Percentiles rank a stretch among this genome's conserved stretches.
Conservation (phyloP, 2,329 filamentous ascomycete species). For the Arthrinium puccinioides region DNA sequence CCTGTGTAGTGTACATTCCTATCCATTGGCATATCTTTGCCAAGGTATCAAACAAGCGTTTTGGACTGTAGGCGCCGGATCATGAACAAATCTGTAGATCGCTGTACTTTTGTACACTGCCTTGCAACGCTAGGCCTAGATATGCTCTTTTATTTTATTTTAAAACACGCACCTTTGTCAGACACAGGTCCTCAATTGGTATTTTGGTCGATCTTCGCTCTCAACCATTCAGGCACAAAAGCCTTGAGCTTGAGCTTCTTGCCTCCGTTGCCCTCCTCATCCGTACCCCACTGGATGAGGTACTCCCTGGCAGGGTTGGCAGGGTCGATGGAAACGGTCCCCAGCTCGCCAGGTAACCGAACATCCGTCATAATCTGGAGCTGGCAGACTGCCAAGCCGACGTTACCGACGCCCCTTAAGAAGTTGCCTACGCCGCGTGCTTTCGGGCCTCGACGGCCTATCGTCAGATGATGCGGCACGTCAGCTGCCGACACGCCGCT, state of each 20-base stretch:
- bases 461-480: conserved; percentile 38
- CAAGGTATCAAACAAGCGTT: too few relatives aligned
- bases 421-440: conserved; percentile 76
- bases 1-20: too few relatives aligned
- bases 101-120: too few relatives aligned
- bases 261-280: conserved; percentile 25
- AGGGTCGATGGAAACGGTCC: conserved; percentile 50
- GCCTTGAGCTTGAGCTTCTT: conserved; percentile 58
- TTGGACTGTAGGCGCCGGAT: too few relatives aligned
- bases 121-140: too few relatives aligned
- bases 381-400: conserved; percentile 81
- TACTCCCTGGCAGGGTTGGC: conserved; percentile 58
- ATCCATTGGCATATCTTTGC: too few relatives aligned
- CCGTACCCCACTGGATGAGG: conserved; percentile 29
- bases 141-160: too few relatives aligned
- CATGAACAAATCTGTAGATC: too few relatives aligned
- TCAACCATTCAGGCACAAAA: conserved; percentile 75
- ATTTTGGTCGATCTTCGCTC: conserved; percentile 28
- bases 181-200: too few relatives aligned
- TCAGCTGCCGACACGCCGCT: conserved; percentile 19
- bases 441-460: conserved; percentile 44
- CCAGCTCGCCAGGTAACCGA: conserved; percentile 59
- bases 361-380: conserved; percentile 87
- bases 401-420: conserved; percentile 70
- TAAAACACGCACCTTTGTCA: too few relatives aligned